Base-by-base conservation (phyloP, 73 alveolate genomes). In the Paramecium octaurelia region DNA sequence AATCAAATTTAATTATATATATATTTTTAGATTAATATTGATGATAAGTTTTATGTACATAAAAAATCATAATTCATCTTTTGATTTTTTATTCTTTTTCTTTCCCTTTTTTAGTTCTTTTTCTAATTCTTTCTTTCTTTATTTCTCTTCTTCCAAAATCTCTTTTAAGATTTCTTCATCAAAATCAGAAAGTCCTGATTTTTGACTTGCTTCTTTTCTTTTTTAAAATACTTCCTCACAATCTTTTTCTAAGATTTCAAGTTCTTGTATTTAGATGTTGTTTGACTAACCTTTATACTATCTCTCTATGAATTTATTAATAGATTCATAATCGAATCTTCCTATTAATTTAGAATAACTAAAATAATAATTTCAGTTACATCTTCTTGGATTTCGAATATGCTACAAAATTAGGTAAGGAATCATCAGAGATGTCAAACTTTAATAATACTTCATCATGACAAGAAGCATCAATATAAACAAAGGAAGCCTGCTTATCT, bases 141-240 rank as follows among this genome's bases (percentile, higher is more conserved):
- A 24, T 43, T 64, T 80, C 9, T 80, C 91, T 80, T 80, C 89
- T 18, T 76, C 89, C 46, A 76, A 76, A 1, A 76, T 76, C 20
- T 76, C 91, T 48, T 46, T 80, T 21, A 80, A 64, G 6, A 80
- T 80, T 35, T 80, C 76, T 24, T 80, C 75, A 48, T 80, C 91
- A 8, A 80, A 80, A 80, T 80, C 91, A 6, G 91, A 80, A 23
- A 44, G n/a, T 42, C 91, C 91, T 16, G 64, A 34, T 35, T 42
- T 23, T 80, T 80, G n/a, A 20, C 59, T 36, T 0, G 35, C 29
- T 16, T 42, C 57, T 44, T 29, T 64, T 43, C 44, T 80, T 3
- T 80, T 48, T 42, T 35, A 1, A 54, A 44, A 80, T n/a, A 23
- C 70, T 43, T 80, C 76, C 16, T 80, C 91, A 80, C 91, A 80